phyloP scores from a whole-genome alignment of 352 stramenopile genomes.

The Globisporangium okanoganense region DNA sequence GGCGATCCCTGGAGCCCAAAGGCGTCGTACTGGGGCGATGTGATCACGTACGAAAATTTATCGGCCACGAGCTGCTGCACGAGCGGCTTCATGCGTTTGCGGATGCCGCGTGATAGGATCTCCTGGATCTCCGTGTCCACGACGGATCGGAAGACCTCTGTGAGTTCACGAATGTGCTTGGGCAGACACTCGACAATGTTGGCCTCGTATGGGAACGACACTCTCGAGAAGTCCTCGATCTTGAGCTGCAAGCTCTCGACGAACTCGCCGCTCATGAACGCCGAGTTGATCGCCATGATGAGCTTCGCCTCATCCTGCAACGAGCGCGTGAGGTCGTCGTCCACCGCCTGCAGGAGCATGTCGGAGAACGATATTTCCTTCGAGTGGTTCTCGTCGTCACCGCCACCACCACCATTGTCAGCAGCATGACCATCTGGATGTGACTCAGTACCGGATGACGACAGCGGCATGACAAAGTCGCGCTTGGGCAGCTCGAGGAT shows the following conservation, averaged over 20 bases:
- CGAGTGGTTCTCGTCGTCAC: conserved; percentile 16
- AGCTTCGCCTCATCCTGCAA: conserved; percentile 71
- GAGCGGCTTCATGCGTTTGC: conserved; percentile 38
- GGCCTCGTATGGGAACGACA: conserved; percentile 46
- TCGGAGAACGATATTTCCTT: conserved; percentile 73
- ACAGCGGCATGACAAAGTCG: conserved; percentile 51
- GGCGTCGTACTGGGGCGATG: conserved; percentile 56
- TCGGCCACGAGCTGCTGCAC: conserved; percentile 45
- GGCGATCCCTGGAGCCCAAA: conserved; percentile 58
- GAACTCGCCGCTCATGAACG: conserved; percentile 77
- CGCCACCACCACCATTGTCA: background rate
- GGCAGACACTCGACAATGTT: conserved; percentile 71
- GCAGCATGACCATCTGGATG: background rate
- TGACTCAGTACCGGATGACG: background rate
- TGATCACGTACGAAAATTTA: conserved; percentile 63
- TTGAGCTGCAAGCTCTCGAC: conserved; percentile 53
- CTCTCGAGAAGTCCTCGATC: conserved; percentile 46
- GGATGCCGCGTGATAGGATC: conserved; percentile 44
- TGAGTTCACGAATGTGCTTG: conserved; percentile 65
- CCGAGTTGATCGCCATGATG: conserved; percentile 88
- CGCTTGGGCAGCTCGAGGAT: conserved; percentile 66
- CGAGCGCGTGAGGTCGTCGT: conserved; percentile 63
- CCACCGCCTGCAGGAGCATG: conserved; percentile 70
- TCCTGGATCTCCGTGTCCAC: conserved; percentile 70
- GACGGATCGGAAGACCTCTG: conserved; percentile 65